Base-by-base conservation (phyloP, 192 early-diverging fungal species). In the Piromyces sp. region DNA sequence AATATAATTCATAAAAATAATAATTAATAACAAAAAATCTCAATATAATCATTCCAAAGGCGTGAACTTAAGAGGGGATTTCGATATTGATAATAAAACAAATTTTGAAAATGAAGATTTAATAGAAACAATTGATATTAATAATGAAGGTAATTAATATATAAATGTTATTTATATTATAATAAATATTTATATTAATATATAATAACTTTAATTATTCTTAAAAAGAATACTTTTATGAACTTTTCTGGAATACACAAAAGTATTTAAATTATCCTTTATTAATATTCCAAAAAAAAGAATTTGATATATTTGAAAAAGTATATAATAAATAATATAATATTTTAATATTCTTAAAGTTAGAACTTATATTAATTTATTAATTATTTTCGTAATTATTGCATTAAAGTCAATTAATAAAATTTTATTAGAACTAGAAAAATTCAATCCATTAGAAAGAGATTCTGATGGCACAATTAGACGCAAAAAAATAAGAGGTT, bases 11-110 rank as follows among this genome's bases (percentile, higher is more conserved):
- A n/a, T n/a, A n/a, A n/a, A n/a, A n/a, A n/a, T n/a, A n/a, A n/a
- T n/a, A n/a, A n/a, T n/a, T n/a, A n/a, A n/a, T n/a, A n/a, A n/a
- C n/a, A n/a, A n/a, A n/a, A n/a, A n/a, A n/a, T n/a, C n/a, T n/a
- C n/a, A n/a, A n/a, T n/a, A n/a, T n/a, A n/a, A n/a, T 16, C 9
- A 68, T 29, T 78, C 9, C 29, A 19, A 80, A 87, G 93, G 93
- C 30, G 95, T 97, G 80, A 98, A 98, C 68, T 84, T 95, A 58
- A 88, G 91, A 12, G 97, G 97, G 79, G 94, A 96, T 81, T 96
- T 95, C 86, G 94, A 95, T 84, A 81, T 86, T 17, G 92, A 93
- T 51, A 92, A 94, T 81, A 82, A 83, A 51, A 92, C 93, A 13
- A 80, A 84, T 29, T 85, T 86, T 84, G 87, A 92, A 40, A 29